Conservation (phyloP, 768 basidiomycete species). For the Suillus weaverae region DNA sequence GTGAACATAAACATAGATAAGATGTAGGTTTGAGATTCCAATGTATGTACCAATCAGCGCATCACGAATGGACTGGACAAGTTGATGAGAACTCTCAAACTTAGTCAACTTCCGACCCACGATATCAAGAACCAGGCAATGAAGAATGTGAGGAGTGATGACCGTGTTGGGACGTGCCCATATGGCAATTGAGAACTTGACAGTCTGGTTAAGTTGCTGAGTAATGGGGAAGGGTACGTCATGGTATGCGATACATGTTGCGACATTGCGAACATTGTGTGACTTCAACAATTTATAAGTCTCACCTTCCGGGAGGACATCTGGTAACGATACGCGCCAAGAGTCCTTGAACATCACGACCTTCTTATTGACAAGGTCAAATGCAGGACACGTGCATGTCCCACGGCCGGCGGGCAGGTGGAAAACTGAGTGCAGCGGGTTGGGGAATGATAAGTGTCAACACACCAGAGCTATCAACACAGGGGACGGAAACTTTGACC, state of each 20-base stretch:
- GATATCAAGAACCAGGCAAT: slow-evolving; percentile 1
- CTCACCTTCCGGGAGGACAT: slow-evolving; percentile 4
- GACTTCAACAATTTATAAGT: slow-evolving; percentile 1
- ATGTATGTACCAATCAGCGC: neutral
- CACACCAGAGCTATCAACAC: neutral
- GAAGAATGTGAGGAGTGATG: neutral
- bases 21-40: neutral
- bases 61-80: slow-evolving; percentile 6
- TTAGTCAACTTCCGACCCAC: neutral
- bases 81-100: neutral
- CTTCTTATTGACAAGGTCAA: no score
- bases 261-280: neutral
- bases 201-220: neutral
- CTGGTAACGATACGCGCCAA: neutral
- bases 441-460: no score
- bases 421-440: no score
- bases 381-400: no score
- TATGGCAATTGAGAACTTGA: neutral
- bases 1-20: neutral
- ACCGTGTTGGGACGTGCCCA: neutral
- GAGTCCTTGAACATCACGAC: slow-evolving; percentile 12
- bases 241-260: neutral
- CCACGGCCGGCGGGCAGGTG: no score
- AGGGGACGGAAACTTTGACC: neutral
- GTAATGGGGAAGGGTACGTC: neutral